Base-by-base conservation (phyloP, 176 grass and related monocot species). In the Aegilops sharonensis region DNA sequence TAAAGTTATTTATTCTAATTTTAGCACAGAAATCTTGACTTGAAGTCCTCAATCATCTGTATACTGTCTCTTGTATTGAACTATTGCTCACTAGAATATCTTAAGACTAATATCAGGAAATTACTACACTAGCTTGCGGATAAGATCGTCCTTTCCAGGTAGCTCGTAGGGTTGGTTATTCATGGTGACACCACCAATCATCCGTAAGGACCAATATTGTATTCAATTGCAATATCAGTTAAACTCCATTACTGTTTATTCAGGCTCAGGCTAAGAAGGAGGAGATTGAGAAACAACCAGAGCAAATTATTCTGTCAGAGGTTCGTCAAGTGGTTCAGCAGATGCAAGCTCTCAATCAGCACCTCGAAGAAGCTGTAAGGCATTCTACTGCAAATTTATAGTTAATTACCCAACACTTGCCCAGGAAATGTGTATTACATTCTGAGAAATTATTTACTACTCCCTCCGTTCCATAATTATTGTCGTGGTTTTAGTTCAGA, bases 351-450 rank as follows among this genome's bases (percentile, higher is more conserved):
- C 79, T 98, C 64, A 94, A 98, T 75, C 93, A 76, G 82, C 90
- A 94, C 9, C 90, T 98, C 3, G 88, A 96, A 82, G 94, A 98
- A 94, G 89, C 97, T 71, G 97, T 98, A 94, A 92, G 94, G 30
- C 50, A 80, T 85, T 60, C 2, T 78, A 67, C 40, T 17, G 12
- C 32, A 72, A 86, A 7, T n/a, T 42, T 75, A 21, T 29, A 63
- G 24, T 75, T 63, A 62, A 75, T 78, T 17, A 21, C 42, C 67
- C 50, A 82, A 63, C 78, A 11, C 73, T 85, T 78, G 9, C 71
- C 11, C 75, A 64, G 60, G 34, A 80, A 75, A 84, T 87, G 34
- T 64, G 78, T n/a, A 76, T 7, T 37, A 15, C 27, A 66, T 75
- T 80, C 12, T 85, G 15, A 75, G 12, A 57, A 57, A 64, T 12